These are phyloP conservation scores for Mollisiaceae sp. DNA, from an alignment of 2,329 filamentous ascomycete species.

Conservation along the genomic window DNA sequence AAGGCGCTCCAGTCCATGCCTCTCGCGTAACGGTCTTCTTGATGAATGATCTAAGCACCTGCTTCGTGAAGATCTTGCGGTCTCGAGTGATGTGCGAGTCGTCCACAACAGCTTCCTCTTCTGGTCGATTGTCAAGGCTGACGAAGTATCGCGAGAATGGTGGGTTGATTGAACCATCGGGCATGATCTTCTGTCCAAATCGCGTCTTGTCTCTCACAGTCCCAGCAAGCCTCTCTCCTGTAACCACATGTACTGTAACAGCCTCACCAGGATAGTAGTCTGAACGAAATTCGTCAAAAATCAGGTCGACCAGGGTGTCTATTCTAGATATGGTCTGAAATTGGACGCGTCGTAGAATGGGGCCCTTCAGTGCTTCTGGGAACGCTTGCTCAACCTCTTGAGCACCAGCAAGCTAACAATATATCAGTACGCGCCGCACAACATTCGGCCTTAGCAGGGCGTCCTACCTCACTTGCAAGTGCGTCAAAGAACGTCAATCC, in stretches of 20 bases:
- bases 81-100: conserved; percentile 85
- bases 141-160: conserved; percentile 84
- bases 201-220: conserved; percentile 85
- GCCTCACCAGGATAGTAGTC: conserved; percentile 91
- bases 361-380: conserved; percentile 87
- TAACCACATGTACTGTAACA: conserved; percentile 73
- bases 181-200: conserved; percentile 65
- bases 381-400: conserved; percentile 91
- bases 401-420: conserved; percentile 71
- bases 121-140: conserved; percentile 68
- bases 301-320: conserved; percentile 74
- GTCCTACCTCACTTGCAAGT: conserved; percentile 81
- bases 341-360: conserved; percentile 88
- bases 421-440: conserved; percentile 38
- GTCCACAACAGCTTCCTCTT: conserved; percentile 78
- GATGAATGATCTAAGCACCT: conserved; percentile 90
- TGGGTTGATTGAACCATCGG: conserved; percentile 72
- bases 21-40: conserved; percentile 93
- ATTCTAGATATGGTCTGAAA: conserved; percentile 89
- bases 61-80: conserved; percentile 91
- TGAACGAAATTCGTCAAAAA: conserved; percentile 80
- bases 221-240: conserved; percentile 73
- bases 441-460: conserved; percentile 15
- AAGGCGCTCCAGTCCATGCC: conserved; percentile 94
- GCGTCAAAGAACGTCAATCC: conserved; percentile 92